Conservation (phyloP, 169 alveolate genomes). For the Blepharisma undulans region DNA sequence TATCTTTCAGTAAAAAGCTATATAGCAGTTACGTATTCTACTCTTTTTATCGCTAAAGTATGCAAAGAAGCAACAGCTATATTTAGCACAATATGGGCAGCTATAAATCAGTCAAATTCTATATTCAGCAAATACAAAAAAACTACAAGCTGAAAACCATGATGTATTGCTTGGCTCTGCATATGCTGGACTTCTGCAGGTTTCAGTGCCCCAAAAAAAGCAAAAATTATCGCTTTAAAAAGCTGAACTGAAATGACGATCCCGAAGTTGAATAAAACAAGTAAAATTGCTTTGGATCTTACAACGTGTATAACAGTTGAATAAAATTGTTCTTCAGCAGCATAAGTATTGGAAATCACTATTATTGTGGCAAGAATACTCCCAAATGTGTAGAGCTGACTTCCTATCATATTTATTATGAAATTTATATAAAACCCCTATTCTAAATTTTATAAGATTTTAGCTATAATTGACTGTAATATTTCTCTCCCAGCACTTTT, state of each 20-base stretch:
- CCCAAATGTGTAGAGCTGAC: not conserved
- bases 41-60: conserved; percentile 33
- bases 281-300: not conserved
- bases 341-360: not conserved
- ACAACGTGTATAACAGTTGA: conserved; percentile 18
- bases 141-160: conserved; percentile 22
- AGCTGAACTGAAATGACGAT: not conserved
- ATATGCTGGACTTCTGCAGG: conserved; percentile 37
- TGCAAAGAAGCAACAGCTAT: conserved; percentile 1
- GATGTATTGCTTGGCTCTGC: conserved; percentile 27
- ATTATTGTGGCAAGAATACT: not conserved
- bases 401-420: conserved; percentile 30
- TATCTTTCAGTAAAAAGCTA: conserved; percentile 29
- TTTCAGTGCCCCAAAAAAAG: conserved; percentile 15
- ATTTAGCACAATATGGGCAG: not conserved
- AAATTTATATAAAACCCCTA: not conserved
- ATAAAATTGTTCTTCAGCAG: not conserved
- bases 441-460: not conserved
- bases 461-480: not conserved
- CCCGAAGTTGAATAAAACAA: conserved; percentile 11
- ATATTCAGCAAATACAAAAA: conserved; percentile 5
- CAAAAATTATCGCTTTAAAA: not conserved
- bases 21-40: conserved; percentile 8
- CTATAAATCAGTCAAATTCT: conserved; percentile 19
- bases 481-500: not conserved